Conservation (phyloP, 2,329 filamentous ascomycete genomes). For the Scortechinia acanthostroma region DNA sequence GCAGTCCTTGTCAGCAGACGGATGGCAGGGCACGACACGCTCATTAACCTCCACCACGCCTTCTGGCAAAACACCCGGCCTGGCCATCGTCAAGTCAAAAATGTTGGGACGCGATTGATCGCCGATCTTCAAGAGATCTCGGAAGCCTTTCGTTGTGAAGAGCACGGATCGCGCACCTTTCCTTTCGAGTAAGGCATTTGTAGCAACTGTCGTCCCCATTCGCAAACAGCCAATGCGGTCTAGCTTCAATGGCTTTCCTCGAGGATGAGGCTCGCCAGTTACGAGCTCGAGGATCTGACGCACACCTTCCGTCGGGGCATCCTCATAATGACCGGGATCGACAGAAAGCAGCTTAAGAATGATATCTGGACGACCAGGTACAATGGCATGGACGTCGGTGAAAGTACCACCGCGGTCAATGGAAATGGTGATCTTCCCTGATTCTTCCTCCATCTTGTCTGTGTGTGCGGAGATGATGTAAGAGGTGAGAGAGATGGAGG, state of each 20-base stretch:
- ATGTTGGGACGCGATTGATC: slow-evolving; percentile 19
- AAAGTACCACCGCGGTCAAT: slow-evolving; percentile 1
- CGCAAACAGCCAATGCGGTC: slow-evolving; percentile 10
- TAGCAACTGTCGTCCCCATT: slow-evolving; percentile 19
- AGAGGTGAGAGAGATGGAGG: neutral
- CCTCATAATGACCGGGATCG: slow-evolving; percentile 15
- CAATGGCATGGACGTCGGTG: slow-evolving; percentile 2
- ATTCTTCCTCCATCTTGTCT: neutral
- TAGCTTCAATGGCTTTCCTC: slow-evolving; percentile 8
- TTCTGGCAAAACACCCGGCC: slow-evolving; percentile 7
- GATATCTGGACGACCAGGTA: slow-evolving; percentile 9
- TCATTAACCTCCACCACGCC: slow-evolving; percentile 8
- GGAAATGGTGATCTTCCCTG: slow-evolving; percentile 1
- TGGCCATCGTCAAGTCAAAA: slow-evolving; percentile 12
- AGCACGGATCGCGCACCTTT: slow-evolving; percentile 17
- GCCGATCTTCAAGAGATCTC: slow-evolving; percentile 16
- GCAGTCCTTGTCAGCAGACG: neutral
- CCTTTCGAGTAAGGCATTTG: slow-evolving; percentile 17
- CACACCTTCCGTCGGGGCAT: slow-evolving; percentile 18
- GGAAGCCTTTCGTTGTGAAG: slow-evolving; percentile 16
- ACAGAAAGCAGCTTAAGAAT: slow-evolving; percentile 17
- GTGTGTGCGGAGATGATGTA: neutral
- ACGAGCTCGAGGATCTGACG: slow-evolving; percentile 12
- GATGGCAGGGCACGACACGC: slow-evolving; percentile 4
- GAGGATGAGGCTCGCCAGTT: slow-evolving; percentile 9